phyloP scores from a whole-genome alignment of 192 early-diverging fungal species.

The Backusella circina region DNA sequence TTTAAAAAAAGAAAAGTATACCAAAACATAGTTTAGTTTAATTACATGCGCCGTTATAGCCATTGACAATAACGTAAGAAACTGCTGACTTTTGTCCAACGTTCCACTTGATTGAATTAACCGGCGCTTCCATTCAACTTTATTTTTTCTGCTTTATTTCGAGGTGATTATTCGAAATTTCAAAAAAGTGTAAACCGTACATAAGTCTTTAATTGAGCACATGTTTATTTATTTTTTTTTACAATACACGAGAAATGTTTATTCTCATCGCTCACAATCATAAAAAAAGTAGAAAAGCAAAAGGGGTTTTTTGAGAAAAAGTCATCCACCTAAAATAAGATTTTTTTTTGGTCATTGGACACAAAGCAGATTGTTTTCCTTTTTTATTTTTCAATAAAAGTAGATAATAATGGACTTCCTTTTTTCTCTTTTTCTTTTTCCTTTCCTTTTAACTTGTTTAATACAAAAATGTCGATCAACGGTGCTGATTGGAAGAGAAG shows the following conservation, averaged over 20 bases:
- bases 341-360: background rate
- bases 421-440: background rate
- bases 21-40: background rate
- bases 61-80: background rate
- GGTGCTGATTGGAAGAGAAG: background rate
- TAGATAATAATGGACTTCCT: background rate
- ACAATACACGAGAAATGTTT: background rate
- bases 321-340: background rate
- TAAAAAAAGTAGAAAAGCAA: background rate
- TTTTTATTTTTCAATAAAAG: background rate
- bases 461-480: background rate
- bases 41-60: background rate
- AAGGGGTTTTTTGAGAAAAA: background rate
- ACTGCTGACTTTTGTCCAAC: background rate
- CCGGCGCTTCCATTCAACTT: background rate
- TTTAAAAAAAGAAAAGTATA: background rate
- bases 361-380: background rate
- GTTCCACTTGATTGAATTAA: background rate
- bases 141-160: background rate
- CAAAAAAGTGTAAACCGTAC: background rate
- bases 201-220: background rate
- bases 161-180: background rate
- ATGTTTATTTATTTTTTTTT: background rate
- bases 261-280: background rate
- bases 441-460: background rate